Evolutionary conservation across 2,329 filamentous ascomycete genomes (phyloP), one percentile per base, ranked within the genome.

Genomic region (Triangularia setosa): DNA sequence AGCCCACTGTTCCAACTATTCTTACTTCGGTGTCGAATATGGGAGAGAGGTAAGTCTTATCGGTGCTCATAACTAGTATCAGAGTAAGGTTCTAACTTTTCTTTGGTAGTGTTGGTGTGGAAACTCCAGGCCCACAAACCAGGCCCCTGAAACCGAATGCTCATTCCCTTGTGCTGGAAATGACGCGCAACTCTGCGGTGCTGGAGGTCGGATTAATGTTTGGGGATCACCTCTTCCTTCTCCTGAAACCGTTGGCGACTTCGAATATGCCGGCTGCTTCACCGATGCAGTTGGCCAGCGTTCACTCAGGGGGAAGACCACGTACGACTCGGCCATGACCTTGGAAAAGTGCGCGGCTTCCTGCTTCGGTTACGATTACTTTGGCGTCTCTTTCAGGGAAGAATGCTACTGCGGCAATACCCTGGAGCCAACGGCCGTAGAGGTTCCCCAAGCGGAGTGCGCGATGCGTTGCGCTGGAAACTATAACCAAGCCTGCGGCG

Each of bases 1-100:
- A 0, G 52, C 62, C 5, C 55, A 66, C 44, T 77, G 75, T 70
- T 69, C 67, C 54, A 61, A 69, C 23, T 77, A 74, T 69, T 66
- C 64, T 12, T 79, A 76, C 65, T 76, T 75, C 4, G 78, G 78
- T 1, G 68, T 79, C 14, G 76, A 79, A 69, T 76, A 77, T 62
- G 76, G 77, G 4, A 69, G 72, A 1, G 74, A 80, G 52, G 52
- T 55, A 55, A 16, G 52, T 16, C 12, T 28, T 8, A 8, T 40
- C 14, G 35, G 3, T 40, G 14, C 35, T 14, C 16, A 53, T 33
- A 21, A 21, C 23, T 11, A 1, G 25, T 18, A 28, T 28, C 9
- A 12, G 28, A 58, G 28, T 11, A 16, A 23, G 7, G 24, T n/a
- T 21, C 28, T 35, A 12, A 58, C 28, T n/a, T 8, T 11, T 2